phyloP scores from a whole-genome alignment of 2,329 filamentous ascomycete species.

The Arthroderma sp. region DNA sequence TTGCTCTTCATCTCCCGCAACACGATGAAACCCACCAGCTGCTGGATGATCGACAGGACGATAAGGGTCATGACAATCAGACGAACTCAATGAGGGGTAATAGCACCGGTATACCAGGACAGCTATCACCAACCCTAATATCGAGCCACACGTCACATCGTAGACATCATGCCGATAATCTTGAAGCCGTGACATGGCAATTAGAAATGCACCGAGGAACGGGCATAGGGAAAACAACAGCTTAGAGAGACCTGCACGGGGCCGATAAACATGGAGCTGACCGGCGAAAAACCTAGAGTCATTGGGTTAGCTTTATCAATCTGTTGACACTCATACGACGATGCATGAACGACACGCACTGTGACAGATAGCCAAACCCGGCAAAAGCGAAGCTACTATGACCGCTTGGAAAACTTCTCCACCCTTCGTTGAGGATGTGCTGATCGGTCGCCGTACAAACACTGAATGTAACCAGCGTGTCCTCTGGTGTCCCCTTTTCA shows the following conservation, averaged over 20 bases:
- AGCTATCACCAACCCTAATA: conserved; percentile 42
- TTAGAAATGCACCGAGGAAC: conserved; percentile 43
- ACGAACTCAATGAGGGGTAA: conserved; percentile 31
- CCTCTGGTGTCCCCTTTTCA: conserved; percentile 39
- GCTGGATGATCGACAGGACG: conserved; percentile 2
- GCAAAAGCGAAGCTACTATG: conserved; percentile 50
- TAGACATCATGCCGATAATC: conserved; percentile 54
- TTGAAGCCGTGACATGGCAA: conserved; percentile 48
- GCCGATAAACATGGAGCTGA: conserved; percentile 47
- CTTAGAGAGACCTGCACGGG: conserved; percentile 42
- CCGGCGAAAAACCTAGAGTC: conserved; percentile 31
- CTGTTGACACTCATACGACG: too few relatives aligned
- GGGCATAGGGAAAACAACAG: conserved; percentile 44
- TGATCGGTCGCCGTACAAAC: conserved; percentile 38
- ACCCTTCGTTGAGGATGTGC: conserved; percentile 49
- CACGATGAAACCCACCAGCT: conserved; percentile 5
- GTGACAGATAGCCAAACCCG: conserved; percentile 46
- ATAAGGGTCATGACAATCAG: conserved; percentile 9
- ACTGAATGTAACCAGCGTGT: conserved; percentile 38
- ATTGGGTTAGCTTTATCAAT: not conserved
- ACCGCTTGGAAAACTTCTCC: conserved; percentile 51
- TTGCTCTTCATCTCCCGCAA: conserved; percentile 10
- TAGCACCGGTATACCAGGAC: conserved; percentile 49
- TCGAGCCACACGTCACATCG: conserved; percentile 44
- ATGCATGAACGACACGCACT: conserved; percentile 19